Evolutionary conservation across 2,329 filamentous ascomycete species (phyloP), one percentile per base, ranked within the genome.

Genomic region (Trematosphaeria pertusa): DNA sequence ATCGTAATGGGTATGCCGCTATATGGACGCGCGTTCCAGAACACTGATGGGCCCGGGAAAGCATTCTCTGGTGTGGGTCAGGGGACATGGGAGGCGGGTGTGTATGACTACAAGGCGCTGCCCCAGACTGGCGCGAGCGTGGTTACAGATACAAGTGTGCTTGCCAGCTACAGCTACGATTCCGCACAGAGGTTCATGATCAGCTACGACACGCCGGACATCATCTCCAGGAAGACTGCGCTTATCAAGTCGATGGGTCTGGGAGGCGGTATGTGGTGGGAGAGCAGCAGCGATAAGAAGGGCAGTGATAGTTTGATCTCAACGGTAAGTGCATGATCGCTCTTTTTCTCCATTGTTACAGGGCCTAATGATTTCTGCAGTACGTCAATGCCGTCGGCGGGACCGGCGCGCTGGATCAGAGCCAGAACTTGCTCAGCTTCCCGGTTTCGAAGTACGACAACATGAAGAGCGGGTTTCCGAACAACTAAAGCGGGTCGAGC

Each of bases 371-470:
- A 32, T 14, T 37, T 17, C 5, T 1, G 12, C 33, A 71, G 66
- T 71, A 62, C 12, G 82, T 88, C 1, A 75, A 81, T 22, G 74
- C 71, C 0, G 70, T 89, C 9, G 86, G 85, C 14, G 84, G 85
- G 0, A 66, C 72, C 0, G 56, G 58, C 3, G 70, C 61, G 1
- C 71, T 90, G 24, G 76, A 84, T 50, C 73, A 73, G 61, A 75
- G 71, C 39, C 59, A 76, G 14, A 90, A 90, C 56, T 83, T 84
- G 57, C 65, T 89, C 28, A 72, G 74, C 30, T 89, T 85, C 63
- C 87, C 87, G 4, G 71, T 80, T 38, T 84, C 78, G 36, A 87
- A 87, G 73, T 91, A 89, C 59, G 86, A 89, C 40, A 91, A 91
- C 62, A 56, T 91, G 52, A 78, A 77, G 61, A 74, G 22, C 14